Evolutionary conservation across 2,329 filamentous ascomycete genomes (phyloP).

Genomic region (Clarireedia sp.): DNA sequence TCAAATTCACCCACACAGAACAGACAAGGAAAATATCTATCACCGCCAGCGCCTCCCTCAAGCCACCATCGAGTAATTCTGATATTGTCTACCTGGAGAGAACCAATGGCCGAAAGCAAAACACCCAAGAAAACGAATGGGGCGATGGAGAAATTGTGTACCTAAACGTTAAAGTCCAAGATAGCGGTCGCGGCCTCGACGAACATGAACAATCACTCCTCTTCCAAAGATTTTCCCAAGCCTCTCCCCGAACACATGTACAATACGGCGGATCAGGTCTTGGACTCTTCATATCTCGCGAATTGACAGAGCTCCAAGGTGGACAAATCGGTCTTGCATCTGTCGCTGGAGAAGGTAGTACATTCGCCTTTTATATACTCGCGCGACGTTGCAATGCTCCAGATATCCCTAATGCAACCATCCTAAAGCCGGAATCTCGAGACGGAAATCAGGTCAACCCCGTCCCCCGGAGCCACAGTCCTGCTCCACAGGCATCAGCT

Average conservation of each 20-base stretch:
- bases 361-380: conserved; percentile 65
- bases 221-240: conserved; percentile 69
- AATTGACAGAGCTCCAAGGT: conserved; percentile 73
- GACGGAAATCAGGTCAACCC: conserved; percentile 1
- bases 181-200: conserved; percentile 68
- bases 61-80: conserved; percentile 8
- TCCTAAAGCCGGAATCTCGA: conserved; percentile 2
- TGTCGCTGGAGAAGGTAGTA: conserved; percentile 61
- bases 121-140: conserved; percentile 41
- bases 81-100: conserved; percentile 14
- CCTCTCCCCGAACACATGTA: conserved; percentile 65
- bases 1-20: conserved; percentile 69
- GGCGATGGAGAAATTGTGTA: conserved; percentile 63
- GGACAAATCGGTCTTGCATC: conserved; percentile 70
- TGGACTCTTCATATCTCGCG: conserved; percentile 70
- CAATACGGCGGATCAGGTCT: conserved; percentile 74
- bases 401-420: not conserved
- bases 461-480: conserved; percentile 1
- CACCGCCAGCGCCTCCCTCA: conserved; percentile 19
- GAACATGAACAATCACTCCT: conserved; percentile 64
- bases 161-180: conserved; percentile 65
- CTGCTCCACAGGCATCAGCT: not conserved
- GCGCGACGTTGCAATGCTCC: conserved; percentile 12
- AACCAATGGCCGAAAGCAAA: conserved; percentile 25
- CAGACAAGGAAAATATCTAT: conserved; percentile 47